Evolutionary conservation across 768 basidiomycete species (phyloP).

Genomic region (Lepiota brunneoincarnata): DNA sequence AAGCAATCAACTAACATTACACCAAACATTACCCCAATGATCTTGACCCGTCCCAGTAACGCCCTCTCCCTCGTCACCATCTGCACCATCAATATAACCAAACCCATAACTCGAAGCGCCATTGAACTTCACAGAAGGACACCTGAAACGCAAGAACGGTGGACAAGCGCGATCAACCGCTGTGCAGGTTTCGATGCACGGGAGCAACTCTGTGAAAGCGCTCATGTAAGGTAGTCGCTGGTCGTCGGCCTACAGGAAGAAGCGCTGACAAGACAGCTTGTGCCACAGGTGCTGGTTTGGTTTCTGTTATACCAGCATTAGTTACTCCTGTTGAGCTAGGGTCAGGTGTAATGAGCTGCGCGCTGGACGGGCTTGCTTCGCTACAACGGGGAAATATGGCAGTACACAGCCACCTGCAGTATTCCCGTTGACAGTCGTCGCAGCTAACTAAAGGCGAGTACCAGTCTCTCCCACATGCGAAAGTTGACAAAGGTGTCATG

Average conservation of each 20-base stretch:
- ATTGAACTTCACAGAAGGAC: conserved; percentile 60
- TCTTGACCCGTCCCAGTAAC: conserved; percentile 57
- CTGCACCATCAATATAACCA: conserved; percentile 62
- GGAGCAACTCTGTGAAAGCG: conserved; percentile 62
- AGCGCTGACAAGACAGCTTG: conserved; percentile 51
- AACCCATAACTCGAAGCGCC: conserved; percentile 72
- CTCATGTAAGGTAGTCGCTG: conserved; percentile 51
- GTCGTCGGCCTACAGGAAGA: conserved; percentile 28
- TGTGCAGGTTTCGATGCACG: conserved; percentile 79
- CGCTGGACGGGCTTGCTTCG: conserved; percentile 41
- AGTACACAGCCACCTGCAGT: conserved; percentile 76
- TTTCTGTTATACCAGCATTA: conserved; percentile 27
- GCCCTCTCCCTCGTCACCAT: conserved; percentile 47
- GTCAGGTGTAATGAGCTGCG: conserved; percentile 32
- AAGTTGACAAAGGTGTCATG: conserved; percentile 65
- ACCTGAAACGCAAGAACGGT: conserved; percentile 63
- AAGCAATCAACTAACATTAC: conserved; percentile 22
- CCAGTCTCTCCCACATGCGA: conserved; percentile 74
- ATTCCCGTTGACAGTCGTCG: conserved; percentile 68
- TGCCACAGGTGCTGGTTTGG: conserved; percentile 25
- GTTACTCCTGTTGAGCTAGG: conserved; percentile 30
- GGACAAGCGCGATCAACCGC: conserved; percentile 78
- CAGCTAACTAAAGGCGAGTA: conserved; percentile 82
- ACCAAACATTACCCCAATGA: conserved; percentile 76
- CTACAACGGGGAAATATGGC: conserved; percentile 73